Conservation (phyloP, 139 green algal species). For the Auxenochlorella pyrenoidosa region DNA sequence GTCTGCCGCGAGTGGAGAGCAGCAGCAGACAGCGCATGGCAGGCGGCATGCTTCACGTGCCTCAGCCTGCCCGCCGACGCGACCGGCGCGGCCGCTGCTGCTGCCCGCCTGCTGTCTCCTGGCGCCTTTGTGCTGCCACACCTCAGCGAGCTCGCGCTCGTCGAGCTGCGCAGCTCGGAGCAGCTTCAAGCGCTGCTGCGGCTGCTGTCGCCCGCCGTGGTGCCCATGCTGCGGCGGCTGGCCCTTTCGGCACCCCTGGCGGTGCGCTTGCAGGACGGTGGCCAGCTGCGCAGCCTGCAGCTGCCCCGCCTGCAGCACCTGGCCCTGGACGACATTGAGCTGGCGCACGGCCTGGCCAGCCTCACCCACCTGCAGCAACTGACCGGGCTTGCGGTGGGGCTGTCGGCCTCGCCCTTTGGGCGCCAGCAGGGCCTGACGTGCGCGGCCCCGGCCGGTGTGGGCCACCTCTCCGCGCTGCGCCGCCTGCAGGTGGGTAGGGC, state of each 20-base stretch:
- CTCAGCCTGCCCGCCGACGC: background rate
- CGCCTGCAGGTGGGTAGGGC: slow-evolving; percentile 1
- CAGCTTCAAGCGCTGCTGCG: background rate
- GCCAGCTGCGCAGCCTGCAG: background rate
- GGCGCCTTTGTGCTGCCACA: background rate
- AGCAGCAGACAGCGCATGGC: background rate
- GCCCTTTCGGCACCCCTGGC: background rate
- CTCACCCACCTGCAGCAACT: background rate
- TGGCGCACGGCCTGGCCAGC: background rate
- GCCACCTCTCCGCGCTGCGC: background rate
- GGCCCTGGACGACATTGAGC: background rate
- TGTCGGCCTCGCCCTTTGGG: background rate
- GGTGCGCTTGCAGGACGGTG: background rate
- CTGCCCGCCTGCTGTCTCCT: no score
- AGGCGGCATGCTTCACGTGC: background rate
- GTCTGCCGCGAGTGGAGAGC: background rate
- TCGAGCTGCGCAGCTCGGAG: background rate
- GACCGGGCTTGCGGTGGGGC: background rate
- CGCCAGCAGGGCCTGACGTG: no score
- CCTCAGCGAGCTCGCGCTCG: background rate
- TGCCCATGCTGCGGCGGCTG: background rate
- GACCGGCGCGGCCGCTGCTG: background rate
- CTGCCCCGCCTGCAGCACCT: background rate
- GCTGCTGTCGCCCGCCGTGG: background rate
- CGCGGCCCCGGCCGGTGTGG: background rate